These are phyloP conservation scores for Axilococcus clingmanii DNA, from an alignment of 139 green algal species.

Conservation along the genomic window DNA sequence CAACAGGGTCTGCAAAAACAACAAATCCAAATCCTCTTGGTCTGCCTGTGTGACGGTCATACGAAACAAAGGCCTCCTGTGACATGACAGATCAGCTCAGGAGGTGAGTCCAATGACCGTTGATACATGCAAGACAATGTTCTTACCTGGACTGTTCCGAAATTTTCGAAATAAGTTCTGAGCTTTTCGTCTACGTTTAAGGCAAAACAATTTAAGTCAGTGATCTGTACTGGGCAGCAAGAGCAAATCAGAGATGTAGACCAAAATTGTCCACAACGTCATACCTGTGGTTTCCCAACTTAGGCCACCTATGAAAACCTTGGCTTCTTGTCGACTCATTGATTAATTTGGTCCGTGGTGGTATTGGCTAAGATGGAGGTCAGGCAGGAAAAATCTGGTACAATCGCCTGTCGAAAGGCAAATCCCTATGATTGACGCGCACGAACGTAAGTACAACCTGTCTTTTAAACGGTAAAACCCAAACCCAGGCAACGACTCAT, in stretches of 20 bases:
- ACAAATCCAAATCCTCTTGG: slow-evolving; percentile 89
- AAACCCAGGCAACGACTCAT: too few species aligned
- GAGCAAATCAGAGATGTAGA: too few species aligned
- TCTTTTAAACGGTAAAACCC: too few species aligned
- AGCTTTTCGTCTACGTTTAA: slow-evolving; percentile 33
- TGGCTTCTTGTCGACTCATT: slow-evolving; percentile 44
- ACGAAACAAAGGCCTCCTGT: slow-evolving; percentile 77
- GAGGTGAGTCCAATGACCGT: not conserved
- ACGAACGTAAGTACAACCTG: too few species aligned
- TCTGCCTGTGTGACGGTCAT: slow-evolving; percentile 74
- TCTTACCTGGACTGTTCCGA: slow-evolving; percentile 47
- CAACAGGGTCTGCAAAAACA: slow-evolving; percentile 71
- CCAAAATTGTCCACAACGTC: too few species aligned
- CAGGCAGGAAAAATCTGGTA: too few species aligned
- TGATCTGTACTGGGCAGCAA: too few species aligned
- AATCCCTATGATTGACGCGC: too few species aligned
- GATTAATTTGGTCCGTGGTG: too few species aligned
- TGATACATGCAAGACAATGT: too few species aligned
- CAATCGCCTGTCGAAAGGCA: too few species aligned
- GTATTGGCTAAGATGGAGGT: too few species aligned
- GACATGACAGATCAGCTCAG: not conserved
- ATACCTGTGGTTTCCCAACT: slow-evolving; percentile 65
- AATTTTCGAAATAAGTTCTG: slow-evolving; percentile 80
- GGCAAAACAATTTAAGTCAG: not conserved
- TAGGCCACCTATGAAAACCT: slow-evolving; percentile 76